Percentiles rank a stretch among this genome's conserved stretches.
phyloP scores from a whole-genome alignment of 176 grass and related monocot species.

The Zoysia japonica region DNA sequence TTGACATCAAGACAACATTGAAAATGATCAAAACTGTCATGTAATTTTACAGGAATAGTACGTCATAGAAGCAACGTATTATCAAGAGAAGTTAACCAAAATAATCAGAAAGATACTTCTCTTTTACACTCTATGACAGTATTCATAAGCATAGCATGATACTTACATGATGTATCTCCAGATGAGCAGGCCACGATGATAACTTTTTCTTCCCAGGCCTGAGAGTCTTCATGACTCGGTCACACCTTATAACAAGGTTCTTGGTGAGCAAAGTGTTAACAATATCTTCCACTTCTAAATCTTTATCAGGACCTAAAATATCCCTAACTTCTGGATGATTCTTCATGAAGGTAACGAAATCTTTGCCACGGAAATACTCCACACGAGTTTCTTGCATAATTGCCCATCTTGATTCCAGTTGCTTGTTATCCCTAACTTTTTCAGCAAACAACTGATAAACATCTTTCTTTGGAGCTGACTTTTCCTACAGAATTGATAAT shows the following conservation, averaged over 20 bases:
- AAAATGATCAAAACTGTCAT: background rate
- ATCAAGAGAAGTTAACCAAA: background rate
- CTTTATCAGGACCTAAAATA: conserved; percentile 75
- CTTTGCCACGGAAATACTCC: conserved; percentile 98
- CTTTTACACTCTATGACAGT: background rate
- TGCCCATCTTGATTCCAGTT: conserved; percentile 93
- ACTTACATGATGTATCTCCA: conserved; percentile 87
- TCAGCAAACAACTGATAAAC: conserved; percentile 86
- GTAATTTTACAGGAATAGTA: background rate
- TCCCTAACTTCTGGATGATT: conserved; percentile 86
- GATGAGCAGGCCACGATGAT: conserved; percentile 98
- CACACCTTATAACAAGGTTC: conserved; percentile 86
- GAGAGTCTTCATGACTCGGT: conserved; percentile 87
- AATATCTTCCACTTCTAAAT: conserved; percentile 85
- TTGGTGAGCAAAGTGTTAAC: conserved; percentile 76
- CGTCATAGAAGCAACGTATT: conserved; percentile 2
- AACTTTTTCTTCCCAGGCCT: conserved; percentile 97
- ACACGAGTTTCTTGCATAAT: conserved; percentile 99
- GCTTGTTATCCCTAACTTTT: conserved; percentile 98
- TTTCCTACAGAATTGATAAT: conserved; percentile 44
- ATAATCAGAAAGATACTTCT: background rate
- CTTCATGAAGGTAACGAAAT: conserved; percentile 80
- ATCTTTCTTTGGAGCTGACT: conserved; percentile 74
- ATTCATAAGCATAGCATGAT: background rate
- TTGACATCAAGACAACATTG: conserved; percentile 17